Evolutionary conservation across 306 rosid species (phyloP).

Genomic region (Lathyrus oleraceus): DNA sequence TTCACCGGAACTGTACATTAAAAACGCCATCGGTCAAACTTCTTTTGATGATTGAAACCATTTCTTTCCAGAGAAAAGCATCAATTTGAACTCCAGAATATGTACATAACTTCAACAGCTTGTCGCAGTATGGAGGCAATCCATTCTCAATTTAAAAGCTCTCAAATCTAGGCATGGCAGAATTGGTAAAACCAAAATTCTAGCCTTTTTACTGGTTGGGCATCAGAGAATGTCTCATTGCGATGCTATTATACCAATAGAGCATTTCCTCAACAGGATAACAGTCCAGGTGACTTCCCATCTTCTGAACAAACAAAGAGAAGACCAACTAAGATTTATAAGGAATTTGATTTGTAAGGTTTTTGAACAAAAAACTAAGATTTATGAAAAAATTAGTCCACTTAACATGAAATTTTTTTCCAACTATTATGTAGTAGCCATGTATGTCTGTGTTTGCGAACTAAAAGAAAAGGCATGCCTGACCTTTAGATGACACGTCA

Average conservation of each 20-base stretch:
- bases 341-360: background rate
- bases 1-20: background rate
- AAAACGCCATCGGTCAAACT: slow-evolving; percentile 4
- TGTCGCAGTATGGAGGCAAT: slow-evolving; percentile 23
- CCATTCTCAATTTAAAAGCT: slow-evolving; percentile 36
- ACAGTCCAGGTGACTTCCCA: slow-evolving; percentile 31
- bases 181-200: slow-evolving; percentile 42
- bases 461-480: slow-evolving; percentile 26
- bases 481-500: slow-evolving; percentile 60
- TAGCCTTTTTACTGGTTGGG: slow-evolving; percentile 45
- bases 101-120: slow-evolving; percentile 52
- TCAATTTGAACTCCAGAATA: slow-evolving; percentile 34
- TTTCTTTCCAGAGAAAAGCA: slow-evolving; percentile 26
- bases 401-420: too few relatives aligned
- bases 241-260: slow-evolving; percentile 15
- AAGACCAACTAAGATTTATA: slow-evolving; percentile 23
- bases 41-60: slow-evolving; percentile 18
- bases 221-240: slow-evolving; percentile 38
- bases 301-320: slow-evolving; percentile 36
- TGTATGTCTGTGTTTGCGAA: too few relatives aligned
- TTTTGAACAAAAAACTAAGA: slow-evolving; percentile 26
- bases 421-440: too few relatives aligned
- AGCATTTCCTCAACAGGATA: slow-evolving; percentile 30
- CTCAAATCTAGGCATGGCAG: slow-evolving; percentile 47
- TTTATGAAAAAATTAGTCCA: background rate